Conservation (phyloP, 2,329 filamentous ascomycete species). For the Acephala macrosclerotiorum region DNA sequence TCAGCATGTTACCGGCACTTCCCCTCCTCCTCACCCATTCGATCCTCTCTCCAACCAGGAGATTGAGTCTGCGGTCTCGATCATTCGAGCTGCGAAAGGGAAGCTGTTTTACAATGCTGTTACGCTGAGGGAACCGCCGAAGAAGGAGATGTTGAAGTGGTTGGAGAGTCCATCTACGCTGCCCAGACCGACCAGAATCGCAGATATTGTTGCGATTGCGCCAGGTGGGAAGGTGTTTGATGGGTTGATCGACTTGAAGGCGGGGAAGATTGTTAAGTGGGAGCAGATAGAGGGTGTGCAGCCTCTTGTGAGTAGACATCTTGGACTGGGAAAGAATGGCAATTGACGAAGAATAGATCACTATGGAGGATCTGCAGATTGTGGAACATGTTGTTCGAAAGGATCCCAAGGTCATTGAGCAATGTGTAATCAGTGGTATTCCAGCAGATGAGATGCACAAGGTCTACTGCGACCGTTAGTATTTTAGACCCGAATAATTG, state of each 20-base stretch:
- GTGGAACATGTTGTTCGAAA: conserved; percentile 80
- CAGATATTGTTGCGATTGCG: conserved; percentile 84
- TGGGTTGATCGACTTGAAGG: conserved; percentile 76
- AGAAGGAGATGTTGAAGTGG: conserved; percentile 84
- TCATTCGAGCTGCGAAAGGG: conserved; percentile 74
- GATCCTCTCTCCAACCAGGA: conserved; percentile 78
- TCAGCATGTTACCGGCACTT: conserved; percentile 63
- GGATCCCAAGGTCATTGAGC: conserved; percentile 88
- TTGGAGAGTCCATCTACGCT: conserved; percentile 67
- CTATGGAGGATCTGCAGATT: conserved; percentile 85
- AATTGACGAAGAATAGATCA: conserved; percentile 64
- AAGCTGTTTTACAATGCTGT: conserved; percentile 87
- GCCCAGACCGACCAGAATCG: conserved; percentile 72
- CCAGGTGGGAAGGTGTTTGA: conserved; percentile 83
- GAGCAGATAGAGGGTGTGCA: conserved; percentile 78
- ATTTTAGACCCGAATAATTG: neutral
- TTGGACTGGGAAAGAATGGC: conserved; percentile 2
- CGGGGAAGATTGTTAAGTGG: conserved; percentile 75
- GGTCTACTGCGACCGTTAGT: conserved; percentile 87
- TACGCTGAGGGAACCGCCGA: conserved; percentile 83
- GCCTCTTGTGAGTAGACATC: conserved; percentile 69
- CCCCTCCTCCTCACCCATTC: conserved; percentile 70
- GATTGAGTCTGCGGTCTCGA: conserved; percentile 73
- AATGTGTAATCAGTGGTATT: conserved; percentile 85
- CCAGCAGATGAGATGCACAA: conserved; percentile 88